Conservation (phyloP, 179 eudicot species). For the Monotropa hypopitys region DNA sequence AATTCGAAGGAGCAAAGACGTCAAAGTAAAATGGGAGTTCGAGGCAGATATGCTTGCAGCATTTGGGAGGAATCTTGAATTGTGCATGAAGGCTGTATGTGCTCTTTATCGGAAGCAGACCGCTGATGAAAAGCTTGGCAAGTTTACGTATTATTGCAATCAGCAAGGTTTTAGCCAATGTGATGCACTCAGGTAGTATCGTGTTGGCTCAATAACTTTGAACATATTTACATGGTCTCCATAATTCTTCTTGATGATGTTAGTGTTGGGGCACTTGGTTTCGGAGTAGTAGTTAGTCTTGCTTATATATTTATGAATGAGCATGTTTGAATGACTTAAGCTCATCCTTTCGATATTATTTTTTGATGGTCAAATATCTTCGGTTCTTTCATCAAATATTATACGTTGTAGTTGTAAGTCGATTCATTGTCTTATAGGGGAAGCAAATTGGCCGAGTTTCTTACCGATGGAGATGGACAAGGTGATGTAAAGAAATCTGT, state of each 20-base stretch:
- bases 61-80: constrained; percentile 49
- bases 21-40: constrained; percentile 40
- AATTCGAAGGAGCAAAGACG: constrained; percentile 29
- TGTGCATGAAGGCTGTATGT: constrained; percentile 83
- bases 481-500: constrained; percentile 43
- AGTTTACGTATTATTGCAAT: constrained; percentile 20
- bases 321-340: neutral
- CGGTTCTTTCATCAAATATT: neutral
- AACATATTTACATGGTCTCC: neutral
- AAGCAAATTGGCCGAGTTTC: constrained; percentile 44
- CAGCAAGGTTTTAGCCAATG: constrained; percentile 56
- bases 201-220: neutral
- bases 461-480: constrained; percentile 41
- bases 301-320: neutral
- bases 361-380: neutral
- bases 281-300: neutral
- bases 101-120: constrained; percentile 67
- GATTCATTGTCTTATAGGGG: constrained; percentile 32
- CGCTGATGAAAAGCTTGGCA: constrained; percentile 20
- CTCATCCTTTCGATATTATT: neutral
- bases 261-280: neutral
- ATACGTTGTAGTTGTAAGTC: neutral
- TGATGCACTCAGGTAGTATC: constrained; percentile 49
- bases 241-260: neutral
- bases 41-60: constrained; percentile 79